phyloP scores from a whole-genome alignment of 208 protist species.

The Trypanosoma melophagium region DNA sequence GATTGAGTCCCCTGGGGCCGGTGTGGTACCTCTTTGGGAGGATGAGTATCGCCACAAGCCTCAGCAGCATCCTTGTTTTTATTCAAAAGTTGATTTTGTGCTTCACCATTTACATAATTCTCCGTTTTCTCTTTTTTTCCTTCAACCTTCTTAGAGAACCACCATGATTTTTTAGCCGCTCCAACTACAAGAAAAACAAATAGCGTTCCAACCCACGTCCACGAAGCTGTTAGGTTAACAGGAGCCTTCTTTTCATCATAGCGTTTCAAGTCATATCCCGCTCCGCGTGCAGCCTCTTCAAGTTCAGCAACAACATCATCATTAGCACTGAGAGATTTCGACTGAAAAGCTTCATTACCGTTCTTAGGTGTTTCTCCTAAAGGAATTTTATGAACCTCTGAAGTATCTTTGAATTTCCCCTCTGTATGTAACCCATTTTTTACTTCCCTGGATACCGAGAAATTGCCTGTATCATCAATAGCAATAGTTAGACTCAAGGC shows the following conservation, averaged over 20 bases:
- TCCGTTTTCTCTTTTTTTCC: background rate
- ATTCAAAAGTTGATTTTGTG: background rate
- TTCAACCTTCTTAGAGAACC: background rate
- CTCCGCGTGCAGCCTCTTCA: background rate
- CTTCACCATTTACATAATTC: background rate
- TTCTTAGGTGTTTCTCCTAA: background rate
- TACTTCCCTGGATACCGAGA: too few species aligned
- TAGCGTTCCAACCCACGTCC: constrained; percentile 16
- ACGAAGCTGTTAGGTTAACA: constrained; percentile 1
- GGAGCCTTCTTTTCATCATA: background rate
- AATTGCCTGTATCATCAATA: background rate
- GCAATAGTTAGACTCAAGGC: background rate
- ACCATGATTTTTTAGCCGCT: background rate
- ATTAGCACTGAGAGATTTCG: background rate
- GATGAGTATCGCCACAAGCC: background rate
- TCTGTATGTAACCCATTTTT: too few species aligned
- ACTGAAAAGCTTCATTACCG: background rate
- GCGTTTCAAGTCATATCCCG: background rate
- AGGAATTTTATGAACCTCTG: background rate
- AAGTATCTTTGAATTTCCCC: background rate
- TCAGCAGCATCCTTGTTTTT: background rate
- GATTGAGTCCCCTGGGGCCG: background rate
- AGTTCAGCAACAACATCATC: background rate
- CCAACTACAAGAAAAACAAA: background rate
- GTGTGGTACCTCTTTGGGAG: background rate